These are phyloP conservation scores for Jamesozyma hellenica DNA, from an alignment of 805 yeast species.

Conservation along the genomic window DNA sequence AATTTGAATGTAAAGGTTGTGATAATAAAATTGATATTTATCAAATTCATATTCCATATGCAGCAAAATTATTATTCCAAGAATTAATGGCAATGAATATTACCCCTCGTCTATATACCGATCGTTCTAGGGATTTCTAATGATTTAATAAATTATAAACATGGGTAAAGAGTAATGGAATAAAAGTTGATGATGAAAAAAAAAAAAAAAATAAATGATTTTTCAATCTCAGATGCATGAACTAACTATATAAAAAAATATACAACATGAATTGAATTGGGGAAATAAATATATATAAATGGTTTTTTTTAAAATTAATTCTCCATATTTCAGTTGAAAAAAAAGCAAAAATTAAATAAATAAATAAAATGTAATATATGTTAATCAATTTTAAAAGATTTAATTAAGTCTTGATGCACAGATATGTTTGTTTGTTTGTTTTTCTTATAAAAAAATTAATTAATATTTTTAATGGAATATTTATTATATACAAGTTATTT, in stretches of 20 bases:
- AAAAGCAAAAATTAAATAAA: no score
- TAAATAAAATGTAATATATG: no score
- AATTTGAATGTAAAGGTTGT: slow-evolving; percentile 97
- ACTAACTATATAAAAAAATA: no score
- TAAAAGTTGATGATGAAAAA: background rate
- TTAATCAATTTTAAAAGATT: no score
- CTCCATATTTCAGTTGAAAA: no score
- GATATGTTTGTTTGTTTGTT: no score
- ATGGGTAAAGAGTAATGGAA: slow-evolving; percentile 1
- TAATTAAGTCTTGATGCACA: no score
- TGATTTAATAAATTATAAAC: background rate
- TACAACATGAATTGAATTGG: background rate
- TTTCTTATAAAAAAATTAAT: background rate
- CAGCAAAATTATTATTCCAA: slow-evolving; percentile 95
- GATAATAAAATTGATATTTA: slow-evolving; percentile 96
- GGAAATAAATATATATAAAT: background rate
- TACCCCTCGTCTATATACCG: slow-evolving; percentile 94
- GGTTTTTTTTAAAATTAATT: no score
- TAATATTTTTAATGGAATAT: background rate
- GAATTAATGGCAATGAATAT: slow-evolving; percentile 99
- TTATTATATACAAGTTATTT: background rate
- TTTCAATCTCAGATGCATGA: no score
- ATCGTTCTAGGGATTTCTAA: slow-evolving; percentile 44
- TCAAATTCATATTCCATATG: slow-evolving; percentile 96
- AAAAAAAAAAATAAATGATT: background rate